phyloP scores from a whole-genome alignment of 1,284 basidiomycete genomes.

The Naganishia sp. region DNA sequence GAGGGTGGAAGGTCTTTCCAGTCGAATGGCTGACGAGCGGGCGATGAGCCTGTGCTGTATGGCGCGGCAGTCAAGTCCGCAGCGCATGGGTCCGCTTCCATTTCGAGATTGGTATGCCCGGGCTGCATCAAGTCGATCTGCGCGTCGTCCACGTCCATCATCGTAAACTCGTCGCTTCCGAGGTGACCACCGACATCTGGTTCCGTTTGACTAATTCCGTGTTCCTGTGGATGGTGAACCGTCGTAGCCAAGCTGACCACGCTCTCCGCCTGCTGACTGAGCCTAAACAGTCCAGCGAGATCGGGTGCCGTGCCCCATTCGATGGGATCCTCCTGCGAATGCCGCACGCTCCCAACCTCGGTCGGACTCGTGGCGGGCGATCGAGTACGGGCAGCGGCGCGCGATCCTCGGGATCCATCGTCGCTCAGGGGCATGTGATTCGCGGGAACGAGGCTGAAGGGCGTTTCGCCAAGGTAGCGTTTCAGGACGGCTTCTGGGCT shows the following conservation, averaged over 20 bases:
- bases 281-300: constrained; percentile 15
- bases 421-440: constrained; percentile 7
- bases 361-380: constrained; percentile 22
- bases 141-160: neutral
- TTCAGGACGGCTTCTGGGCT: constrained; percentile 25
- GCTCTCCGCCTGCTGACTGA: constrained; percentile 21
- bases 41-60: neutral
- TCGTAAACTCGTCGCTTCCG: neutral
- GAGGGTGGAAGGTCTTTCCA: constrained; percentile 14
- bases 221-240: neutral
- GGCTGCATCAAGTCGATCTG: neutral
- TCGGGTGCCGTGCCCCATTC: constrained; percentile 12
- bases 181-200: neutral
- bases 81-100: neutral
- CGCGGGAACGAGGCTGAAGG: constrained; percentile 5
- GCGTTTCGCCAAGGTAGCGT: constrained; percentile 18
- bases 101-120: neutral
- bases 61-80: neutral
- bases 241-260: constrained; percentile 12
- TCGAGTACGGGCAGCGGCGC: neutral
- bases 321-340: neutral
- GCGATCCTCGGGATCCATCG: constrained; percentile 10
- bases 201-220: neutral
- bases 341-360: constrained; percentile 1
- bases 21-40: constrained; percentile 12